These are phyloP conservation scores for Ganoderma sp. DNA, from an alignment of 1,284 basidiomycete species.

Conservation along the genomic window DNA sequence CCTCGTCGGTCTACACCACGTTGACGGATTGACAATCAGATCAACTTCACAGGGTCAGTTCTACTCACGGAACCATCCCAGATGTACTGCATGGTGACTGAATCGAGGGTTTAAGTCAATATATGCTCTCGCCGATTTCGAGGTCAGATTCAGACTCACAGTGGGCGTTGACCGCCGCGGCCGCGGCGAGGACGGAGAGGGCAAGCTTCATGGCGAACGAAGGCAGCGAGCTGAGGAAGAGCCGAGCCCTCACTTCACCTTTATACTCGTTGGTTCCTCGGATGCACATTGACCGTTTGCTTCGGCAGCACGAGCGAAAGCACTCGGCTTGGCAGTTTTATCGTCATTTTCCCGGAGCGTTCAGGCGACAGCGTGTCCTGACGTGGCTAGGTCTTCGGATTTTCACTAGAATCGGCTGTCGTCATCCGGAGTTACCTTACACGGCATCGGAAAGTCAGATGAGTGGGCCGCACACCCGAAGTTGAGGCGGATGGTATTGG, in stretches of 20 bases:
- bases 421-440: background rate
- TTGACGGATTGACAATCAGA: background rate
- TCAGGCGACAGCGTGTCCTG: constrained; percentile 17
- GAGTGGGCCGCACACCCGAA: constrained; percentile 21
- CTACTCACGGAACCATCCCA: constrained; percentile 48
- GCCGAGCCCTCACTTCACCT: constrained; percentile 8
- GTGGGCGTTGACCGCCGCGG: constrained; percentile 50
- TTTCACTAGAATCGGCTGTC: background rate
- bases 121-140: background rate
- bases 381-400: constrained; percentile 19
- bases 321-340: constrained; percentile 14
- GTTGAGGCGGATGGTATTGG: constrained; percentile 27
- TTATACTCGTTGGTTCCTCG: constrained; percentile 20
- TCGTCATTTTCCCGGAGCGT: constrained; percentile 8
- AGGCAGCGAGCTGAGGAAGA: constrained; percentile 14
- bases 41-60: too few relatives aligned
- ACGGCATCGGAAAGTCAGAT: constrained; percentile 19
- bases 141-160: constrained; percentile 39
- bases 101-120: background rate
- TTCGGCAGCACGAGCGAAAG: constrained; percentile 1
- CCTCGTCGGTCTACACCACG: constrained; percentile 47
- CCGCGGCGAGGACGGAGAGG: constrained; percentile 43
- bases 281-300: background rate
- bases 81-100: constrained; percentile 58
- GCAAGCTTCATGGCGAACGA: constrained; percentile 38